These are phyloP conservation scores for Trichoderma afroharzianum DNA, from an alignment of 2,329 filamentous ascomycete genomes.

Conservation along the genomic window DNA sequence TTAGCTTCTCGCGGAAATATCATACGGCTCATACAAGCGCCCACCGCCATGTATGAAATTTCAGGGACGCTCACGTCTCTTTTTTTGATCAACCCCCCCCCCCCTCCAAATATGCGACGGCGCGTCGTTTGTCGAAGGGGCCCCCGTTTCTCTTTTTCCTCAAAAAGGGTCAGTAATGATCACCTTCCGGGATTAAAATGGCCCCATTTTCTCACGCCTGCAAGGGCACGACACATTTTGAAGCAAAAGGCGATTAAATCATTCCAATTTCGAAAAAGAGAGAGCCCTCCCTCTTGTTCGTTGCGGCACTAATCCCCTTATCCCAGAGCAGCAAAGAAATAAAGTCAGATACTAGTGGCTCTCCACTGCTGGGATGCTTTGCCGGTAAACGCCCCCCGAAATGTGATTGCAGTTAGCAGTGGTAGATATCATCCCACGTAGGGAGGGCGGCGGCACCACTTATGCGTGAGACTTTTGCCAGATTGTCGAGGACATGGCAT, in stretches of 20 bases:
- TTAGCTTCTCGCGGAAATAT: background rate
- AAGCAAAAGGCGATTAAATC: background rate
- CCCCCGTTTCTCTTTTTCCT: background rate
- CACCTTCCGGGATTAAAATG: conserved; percentile 6
- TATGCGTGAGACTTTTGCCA: background rate
- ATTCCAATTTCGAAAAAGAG: background rate
- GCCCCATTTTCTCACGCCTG: background rate
- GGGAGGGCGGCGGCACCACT: background rate
- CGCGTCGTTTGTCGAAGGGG: background rate
- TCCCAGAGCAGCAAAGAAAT: conserved; percentile 11
- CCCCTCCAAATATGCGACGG: background rate
- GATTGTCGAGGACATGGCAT: background rate
- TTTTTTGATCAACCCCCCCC: background rate
- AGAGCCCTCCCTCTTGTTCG: background rate
- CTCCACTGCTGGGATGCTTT: conserved; percentile 2
- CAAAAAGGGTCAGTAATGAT: background rate
- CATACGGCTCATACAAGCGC: conserved; percentile 8
- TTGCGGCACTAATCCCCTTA: conserved; percentile 10
- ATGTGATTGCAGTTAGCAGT: background rate
- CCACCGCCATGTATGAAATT: conserved; percentile 1
- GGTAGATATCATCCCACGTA: background rate
- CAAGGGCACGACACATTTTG: background rate
- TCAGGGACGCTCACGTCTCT: background rate
- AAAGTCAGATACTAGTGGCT: conserved; percentile 12
- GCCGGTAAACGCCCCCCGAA: background rate